Conservation (phyloP, 2,329 filamentous ascomycete genomes). For the Cercospora nicotianae region DNA sequence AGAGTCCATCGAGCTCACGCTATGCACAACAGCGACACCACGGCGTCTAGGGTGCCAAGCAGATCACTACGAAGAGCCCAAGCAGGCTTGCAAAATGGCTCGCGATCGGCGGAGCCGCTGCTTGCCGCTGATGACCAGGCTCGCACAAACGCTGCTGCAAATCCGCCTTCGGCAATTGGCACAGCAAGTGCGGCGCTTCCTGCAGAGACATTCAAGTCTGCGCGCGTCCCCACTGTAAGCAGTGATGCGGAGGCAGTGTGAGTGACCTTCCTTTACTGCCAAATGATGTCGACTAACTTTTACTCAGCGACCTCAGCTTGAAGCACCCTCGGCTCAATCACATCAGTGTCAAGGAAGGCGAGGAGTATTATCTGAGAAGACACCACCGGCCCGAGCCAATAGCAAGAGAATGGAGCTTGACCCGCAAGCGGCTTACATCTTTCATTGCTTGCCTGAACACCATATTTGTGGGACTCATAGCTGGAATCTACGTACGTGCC, state of each 20-base stretch:
- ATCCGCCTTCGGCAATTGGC: background rate
- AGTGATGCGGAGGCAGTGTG: conserved; percentile 13
- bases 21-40: background rate
- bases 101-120: background rate
- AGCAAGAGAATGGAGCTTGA: conserved; percentile 68
- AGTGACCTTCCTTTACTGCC: background rate
- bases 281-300: background rate
- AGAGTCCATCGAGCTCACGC: conserved; percentile 22
- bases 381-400: conserved; percentile 63
- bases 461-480: conserved; percentile 66
- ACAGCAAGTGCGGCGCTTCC: background rate
- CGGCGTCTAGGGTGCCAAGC: background rate
- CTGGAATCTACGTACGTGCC: conserved; percentile 64
- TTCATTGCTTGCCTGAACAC: conserved; percentile 71
- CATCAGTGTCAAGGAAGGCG: conserved; percentile 38
- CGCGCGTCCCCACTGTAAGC: background rate
- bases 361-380: conserved; percentile 44
- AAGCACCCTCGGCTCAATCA: conserved; percentile 38
- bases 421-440: conserved; percentile 68
- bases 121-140: background rate
- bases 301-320: conserved; percentile 28
- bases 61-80: conserved; percentile 15
- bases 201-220: background rate
- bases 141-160: background rate
- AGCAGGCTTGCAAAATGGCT: background rate